These are phyloP conservation scores for Hura crepitans DNA, from an alignment of 441 rosid genomes.

Conservation along the genomic window DNA sequence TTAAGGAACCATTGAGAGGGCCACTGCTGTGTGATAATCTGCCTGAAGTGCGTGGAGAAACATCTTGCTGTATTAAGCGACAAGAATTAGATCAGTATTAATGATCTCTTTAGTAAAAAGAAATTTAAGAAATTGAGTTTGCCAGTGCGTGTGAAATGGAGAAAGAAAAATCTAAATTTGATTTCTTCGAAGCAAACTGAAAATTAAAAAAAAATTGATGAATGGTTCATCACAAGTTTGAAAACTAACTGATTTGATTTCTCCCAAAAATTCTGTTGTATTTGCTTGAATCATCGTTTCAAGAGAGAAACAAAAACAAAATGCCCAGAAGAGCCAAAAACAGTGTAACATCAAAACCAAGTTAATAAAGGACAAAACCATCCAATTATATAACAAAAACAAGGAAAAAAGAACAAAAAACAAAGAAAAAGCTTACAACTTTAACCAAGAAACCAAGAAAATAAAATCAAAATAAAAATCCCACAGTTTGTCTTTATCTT, in stretches of 20 bases:
- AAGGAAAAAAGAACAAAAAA: conserved; percentile 1
- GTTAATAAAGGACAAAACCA: conserved; percentile 10
- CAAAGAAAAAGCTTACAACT: not conserved
- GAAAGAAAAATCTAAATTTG: not conserved
- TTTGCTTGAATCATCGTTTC: not conserved
- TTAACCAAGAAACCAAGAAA: not conserved
- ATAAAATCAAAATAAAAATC: not conserved
- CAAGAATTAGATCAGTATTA: not conserved
- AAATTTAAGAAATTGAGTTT: not conserved
- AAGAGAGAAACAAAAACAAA: not conserved
- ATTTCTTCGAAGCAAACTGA: not conserved
- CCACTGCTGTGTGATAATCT: conserved; percentile 98
- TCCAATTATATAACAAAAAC: not conserved
- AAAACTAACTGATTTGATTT: conserved; percentile 5
- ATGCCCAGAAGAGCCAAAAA: conserved; percentile 9
- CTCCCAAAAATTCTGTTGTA: not conserved
- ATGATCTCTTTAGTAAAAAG: too few species aligned
- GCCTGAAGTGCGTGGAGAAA: conserved; percentile 90
- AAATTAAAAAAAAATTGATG: not conserved
- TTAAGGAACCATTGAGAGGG: conserved; percentile 77
- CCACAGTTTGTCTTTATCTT: conserved; percentile 2
- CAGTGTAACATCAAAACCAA: conserved; percentile 20
- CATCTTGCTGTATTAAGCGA: conserved; percentile 62
- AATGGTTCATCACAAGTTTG: not conserved
- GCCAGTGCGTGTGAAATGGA: not conserved